Conservation (phyloP, 148 eudicot genomes). For the Heliosperma pusillum region DNA sequence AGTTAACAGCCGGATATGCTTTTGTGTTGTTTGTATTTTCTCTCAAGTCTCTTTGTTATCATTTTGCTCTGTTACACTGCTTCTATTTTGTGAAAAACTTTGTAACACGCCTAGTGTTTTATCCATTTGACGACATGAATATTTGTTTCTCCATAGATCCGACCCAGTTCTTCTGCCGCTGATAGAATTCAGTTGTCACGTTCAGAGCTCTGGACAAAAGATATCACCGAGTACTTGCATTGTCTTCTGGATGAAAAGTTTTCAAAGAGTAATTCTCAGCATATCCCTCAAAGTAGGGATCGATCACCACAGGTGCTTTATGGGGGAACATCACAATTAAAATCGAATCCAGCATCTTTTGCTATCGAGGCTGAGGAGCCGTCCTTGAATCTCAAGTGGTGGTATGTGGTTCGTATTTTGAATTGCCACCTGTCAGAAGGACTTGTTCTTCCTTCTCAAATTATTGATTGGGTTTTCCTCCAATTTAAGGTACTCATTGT, state of each 20-base stretch:
- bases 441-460: slow-evolving; percentile 65
- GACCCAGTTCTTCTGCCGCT: slow-evolving; percentile 60
- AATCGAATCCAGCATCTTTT: slow-evolving; percentile 35
- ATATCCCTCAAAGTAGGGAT: slow-evolving; percentile 45
- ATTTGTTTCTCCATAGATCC: slow-evolving; percentile 50
- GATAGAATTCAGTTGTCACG: slow-evolving; percentile 72
- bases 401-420: slow-evolving; percentile 86
- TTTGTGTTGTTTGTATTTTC: slow-evolving; percentile 2
- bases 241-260: slow-evolving; percentile 61
- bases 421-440: slow-evolving; percentile 92
- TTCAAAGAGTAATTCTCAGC: slow-evolving; percentile 42
- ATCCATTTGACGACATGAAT: neutral
- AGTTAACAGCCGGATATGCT: neutral
- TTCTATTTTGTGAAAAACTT: neutral
- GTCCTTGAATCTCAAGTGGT: slow-evolving; percentile 91
- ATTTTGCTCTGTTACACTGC: neutral
- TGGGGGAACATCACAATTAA: slow-evolving; percentile 55
- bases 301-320: slow-evolving; percentile 54
- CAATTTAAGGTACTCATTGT: slow-evolving; percentile 72
- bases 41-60: neutral
- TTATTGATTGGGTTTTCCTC: slow-evolving; percentile 88
- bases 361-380: slow-evolving; percentile 64
- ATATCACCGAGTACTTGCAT: slow-evolving; percentile 84
- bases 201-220: slow-evolving; percentile 94
- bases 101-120: neutral